Evolutionary conservation across 1,284 basidiomycete genomes (phyloP).

Genomic region (Ustilago lituana): DNA sequence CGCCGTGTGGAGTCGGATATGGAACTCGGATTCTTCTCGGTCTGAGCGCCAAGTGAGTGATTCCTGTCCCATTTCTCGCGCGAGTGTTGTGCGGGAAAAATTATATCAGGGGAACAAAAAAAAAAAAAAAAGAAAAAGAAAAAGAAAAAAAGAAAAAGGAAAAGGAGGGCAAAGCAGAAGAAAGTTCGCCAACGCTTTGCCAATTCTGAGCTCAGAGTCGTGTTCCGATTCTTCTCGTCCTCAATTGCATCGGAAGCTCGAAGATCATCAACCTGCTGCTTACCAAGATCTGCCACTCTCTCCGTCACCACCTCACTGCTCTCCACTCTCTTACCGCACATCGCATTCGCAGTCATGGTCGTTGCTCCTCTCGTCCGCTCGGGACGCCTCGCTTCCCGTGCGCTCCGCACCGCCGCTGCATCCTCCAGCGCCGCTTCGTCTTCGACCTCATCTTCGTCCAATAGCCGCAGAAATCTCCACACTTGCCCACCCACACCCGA

Average conservation of each 20-base stretch:
- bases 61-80: constrained; percentile 8
- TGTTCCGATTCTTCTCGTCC: neutral
- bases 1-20: constrained; percentile 22
- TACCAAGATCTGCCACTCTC: too few species aligned
- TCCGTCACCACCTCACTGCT: neutral
- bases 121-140: constrained; percentile 3
- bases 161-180: constrained; percentile 13
- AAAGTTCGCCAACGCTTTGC: neutral
- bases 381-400: constrained; percentile 26
- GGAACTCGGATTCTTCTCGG: constrained; percentile 1
- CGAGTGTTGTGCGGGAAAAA: too few species aligned
- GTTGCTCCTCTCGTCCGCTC: constrained; percentile 27
- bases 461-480: constrained; percentile 28
- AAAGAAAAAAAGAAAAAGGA: constrained; percentile 1
- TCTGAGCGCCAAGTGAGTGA: too few species aligned
- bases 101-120: too few species aligned
- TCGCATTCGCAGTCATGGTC: constrained; percentile 17
- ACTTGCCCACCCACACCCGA: constrained; percentile 56
- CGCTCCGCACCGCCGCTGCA: constrained; percentile 9
- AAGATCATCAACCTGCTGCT: neutral
- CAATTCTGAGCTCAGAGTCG: constrained; percentile 1
- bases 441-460: constrained; percentile 16
- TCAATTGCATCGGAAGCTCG: neutral
- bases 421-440: constrained; percentile 13
- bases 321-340: too few species aligned